A percentile compares a stretch with the other conserved stretches of the same genome.
phyloP scores from a whole-genome alignment of 2,329 filamentous ascomycete species.

The Arthrobotrys iridis region DNA sequence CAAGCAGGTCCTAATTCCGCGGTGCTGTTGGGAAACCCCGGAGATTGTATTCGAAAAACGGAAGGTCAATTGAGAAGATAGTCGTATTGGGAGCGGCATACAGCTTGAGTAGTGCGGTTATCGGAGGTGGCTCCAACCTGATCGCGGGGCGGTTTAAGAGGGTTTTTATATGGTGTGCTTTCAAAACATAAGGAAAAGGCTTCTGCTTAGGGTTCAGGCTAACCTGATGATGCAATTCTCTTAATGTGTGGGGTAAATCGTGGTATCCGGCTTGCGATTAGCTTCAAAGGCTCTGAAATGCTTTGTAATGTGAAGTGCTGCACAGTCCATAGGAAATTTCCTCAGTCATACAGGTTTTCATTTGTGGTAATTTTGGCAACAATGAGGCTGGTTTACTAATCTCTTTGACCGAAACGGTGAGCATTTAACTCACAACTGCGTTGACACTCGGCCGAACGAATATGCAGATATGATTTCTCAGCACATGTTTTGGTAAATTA shows the following conservation, averaged over 20 bases:
- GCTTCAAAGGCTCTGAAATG: not conserved
- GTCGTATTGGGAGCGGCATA: not conserved
- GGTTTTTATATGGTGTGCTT: not conserved
- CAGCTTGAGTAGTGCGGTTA: not conserved
- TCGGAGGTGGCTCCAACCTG: not conserved
- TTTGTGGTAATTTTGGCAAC: not conserved
- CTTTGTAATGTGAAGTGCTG: conserved; percentile 14
- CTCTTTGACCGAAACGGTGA: not conserved
- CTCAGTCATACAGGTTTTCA: not conserved
- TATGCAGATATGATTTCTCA: too few species aligned
- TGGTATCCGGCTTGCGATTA: not conserved
- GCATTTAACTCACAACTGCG: not conserved
- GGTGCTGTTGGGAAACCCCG: not conserved
- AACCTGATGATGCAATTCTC: not conserved
- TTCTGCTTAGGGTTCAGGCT: too few species aligned
- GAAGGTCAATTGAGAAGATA: not conserved
- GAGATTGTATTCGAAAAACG: not conserved
- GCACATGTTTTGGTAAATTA: too few species aligned
- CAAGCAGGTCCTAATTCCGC: not conserved
- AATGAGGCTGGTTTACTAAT: not conserved
- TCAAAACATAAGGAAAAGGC: not conserved
- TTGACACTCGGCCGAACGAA: not conserved
- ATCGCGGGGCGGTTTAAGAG: conserved; percentile 1
- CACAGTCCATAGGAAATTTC: not conserved
- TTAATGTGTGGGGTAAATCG: not conserved